These are phyloP conservation scores for Trichosporon sp. DNA, from an alignment of 1,284 basidiomycete species.

Conservation along the genomic window DNA sequence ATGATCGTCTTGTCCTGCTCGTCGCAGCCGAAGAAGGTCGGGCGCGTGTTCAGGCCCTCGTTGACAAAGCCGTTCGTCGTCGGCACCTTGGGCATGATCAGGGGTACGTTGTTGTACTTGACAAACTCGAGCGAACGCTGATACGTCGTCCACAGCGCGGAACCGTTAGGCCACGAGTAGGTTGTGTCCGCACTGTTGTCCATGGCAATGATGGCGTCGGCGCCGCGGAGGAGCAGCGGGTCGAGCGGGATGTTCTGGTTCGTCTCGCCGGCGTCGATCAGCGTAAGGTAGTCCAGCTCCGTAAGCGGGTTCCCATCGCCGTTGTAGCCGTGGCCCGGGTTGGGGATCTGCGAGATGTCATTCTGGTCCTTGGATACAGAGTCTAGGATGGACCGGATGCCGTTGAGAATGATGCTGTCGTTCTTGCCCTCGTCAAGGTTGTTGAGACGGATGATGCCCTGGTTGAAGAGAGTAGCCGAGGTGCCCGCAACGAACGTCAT, in stretches of 20 bases:
- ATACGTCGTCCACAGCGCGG: conserved; percentile 45
- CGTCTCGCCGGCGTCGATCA: conserved; percentile 52
- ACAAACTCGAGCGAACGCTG: conserved; percentile 29
- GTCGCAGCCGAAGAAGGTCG: conserved; percentile 48
- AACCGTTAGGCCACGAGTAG: conserved; percentile 53
- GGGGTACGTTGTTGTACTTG: conserved; percentile 26
- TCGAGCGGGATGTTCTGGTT: conserved; percentile 53
- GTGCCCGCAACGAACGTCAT: conserved; percentile 49
- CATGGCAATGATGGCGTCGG: conserved; percentile 54
- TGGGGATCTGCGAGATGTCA: conserved; percentile 50
- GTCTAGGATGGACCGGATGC: conserved; percentile 33
- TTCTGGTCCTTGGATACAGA: conserved; percentile 41
- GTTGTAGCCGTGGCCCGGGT: conserved; percentile 27
- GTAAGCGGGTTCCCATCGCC: conserved; percentile 44
- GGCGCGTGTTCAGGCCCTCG: conserved; percentile 52
- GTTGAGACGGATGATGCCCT: conserved; percentile 22
- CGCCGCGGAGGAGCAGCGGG: conserved; percentile 51
- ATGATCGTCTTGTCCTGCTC: conserved; percentile 48
- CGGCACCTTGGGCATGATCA: conserved; percentile 50
- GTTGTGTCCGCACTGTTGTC: conserved; percentile 54
- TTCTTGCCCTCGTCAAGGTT: conserved; percentile 32
- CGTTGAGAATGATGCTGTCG: conserved; percentile 33
- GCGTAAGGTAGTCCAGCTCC: conserved; percentile 39
- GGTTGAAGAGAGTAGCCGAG: conserved; percentile 46
- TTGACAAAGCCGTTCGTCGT: conserved; percentile 51